Evolutionary conservation across 164 flowering plant genomes (phyloP).

Genomic region (Tetrastigma voinierianum): DNA sequence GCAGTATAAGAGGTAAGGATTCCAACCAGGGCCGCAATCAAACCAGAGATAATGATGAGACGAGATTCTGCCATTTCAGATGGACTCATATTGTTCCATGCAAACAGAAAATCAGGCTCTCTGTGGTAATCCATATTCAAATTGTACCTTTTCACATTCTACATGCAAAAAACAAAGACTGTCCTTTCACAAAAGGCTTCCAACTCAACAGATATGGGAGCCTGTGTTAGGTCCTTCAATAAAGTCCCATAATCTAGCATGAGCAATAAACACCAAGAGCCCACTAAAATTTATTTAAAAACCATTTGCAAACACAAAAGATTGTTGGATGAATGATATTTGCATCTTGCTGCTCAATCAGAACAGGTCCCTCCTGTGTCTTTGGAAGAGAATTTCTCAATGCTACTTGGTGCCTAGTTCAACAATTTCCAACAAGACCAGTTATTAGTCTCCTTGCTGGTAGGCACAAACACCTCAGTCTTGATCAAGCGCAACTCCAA

Average conservation of each 20-base stretch:
- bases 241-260: not conserved
- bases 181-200: not conserved
- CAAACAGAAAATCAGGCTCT: constrained; percentile 27
- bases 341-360: not conserved
- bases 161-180: not conserved
- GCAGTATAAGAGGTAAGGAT: constrained; percentile 75
- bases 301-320: not conserved
- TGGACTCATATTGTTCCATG: constrained; percentile 42
- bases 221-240: not conserved
- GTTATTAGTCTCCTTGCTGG: not conserved
- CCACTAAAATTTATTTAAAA: not conserved
- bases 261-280: not conserved
- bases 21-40: constrained; percentile 71
- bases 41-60: constrained; percentile 57
- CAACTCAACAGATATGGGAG: not conserved
- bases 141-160: not conserved
- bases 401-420: not conserved
- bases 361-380: not conserved
- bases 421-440: not conserved
- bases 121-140: constrained; percentile 57
- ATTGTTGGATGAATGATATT: not conserved
- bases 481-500: not conserved
- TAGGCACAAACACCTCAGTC: not conserved
- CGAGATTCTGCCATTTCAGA: constrained; percentile 55
- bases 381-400: not conserved